phyloP scores from a whole-genome alignment of 768 basidiomycete species.

The Tulasnella sp. region DNA sequence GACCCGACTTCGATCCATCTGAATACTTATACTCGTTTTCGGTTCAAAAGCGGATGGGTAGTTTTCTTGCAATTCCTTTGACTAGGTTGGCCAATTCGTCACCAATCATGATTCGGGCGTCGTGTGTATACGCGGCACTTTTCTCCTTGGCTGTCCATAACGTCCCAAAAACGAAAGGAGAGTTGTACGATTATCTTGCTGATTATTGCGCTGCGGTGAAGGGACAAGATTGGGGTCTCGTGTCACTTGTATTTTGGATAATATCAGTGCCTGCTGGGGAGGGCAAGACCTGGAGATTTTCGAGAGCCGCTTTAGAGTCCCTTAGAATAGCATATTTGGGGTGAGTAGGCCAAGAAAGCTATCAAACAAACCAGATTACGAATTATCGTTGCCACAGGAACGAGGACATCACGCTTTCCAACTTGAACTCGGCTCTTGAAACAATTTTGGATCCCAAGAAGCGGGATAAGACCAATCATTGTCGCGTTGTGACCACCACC shows the following conservation, averaged over 20 bases:
- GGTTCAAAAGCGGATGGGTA: no score
- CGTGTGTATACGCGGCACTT: not conserved
- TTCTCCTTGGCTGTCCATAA: not conserved
- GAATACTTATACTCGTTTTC: no score
- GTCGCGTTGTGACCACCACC: not conserved
- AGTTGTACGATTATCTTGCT: not conserved
- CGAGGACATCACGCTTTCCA: not conserved
- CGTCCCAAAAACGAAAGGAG: not conserved
- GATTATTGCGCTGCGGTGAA: not conserved
- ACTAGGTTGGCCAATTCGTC: no score
- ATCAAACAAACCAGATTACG: no score
- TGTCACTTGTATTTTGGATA: not conserved
- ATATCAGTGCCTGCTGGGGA: not conserved
- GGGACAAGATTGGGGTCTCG: not conserved
- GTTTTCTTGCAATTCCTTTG: no score
- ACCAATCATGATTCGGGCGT: not conserved
- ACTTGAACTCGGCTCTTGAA: not conserved
- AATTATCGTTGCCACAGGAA: not conserved
- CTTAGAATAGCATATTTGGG: not conserved
- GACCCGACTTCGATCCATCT: no score
- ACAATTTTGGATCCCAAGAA: not conserved
- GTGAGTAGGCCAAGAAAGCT: not conserved
- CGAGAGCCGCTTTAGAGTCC: not conserved
- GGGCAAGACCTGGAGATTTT: no score
- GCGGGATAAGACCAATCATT: not conserved